Evolutionary conservation across 1,284 basidiomycete species (phyloP).

Genomic region (Cutaneotrichosporon cutaneum): DNA sequence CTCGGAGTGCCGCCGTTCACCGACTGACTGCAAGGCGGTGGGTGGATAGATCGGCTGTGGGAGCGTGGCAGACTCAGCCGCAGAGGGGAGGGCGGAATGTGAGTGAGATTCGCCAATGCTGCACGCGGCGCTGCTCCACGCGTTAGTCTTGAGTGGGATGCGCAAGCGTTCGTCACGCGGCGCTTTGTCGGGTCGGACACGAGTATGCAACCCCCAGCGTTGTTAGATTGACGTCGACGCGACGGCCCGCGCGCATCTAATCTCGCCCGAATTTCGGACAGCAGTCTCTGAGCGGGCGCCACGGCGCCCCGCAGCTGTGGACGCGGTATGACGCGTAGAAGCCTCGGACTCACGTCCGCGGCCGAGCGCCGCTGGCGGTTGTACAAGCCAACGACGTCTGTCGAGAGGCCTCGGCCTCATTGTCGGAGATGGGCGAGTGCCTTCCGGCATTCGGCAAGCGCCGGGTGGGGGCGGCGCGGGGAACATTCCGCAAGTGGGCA

Average conservation of each 20-base stretch:
- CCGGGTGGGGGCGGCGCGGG: not conserved
- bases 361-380: not conserved
- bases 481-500: not conserved
- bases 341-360: not conserved
- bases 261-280: not conserved
- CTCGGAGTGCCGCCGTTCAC: not conserved
- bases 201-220: no score
- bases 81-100: no score
- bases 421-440: not conserved
- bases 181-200: no score
- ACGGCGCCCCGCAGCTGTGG: not conserved
- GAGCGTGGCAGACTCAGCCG: no score
- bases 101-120: no score
- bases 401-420: not conserved
- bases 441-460: not conserved
- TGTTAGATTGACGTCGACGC: no score
- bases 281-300: not conserved
- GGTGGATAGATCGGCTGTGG: no score
- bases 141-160: no score
- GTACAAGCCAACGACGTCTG: no score
- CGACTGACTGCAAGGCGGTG: no score
- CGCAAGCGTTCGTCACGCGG: no score
- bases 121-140: no score
- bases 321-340: not conserved
- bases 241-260: not conserved